These are phyloP conservation scores for Raphidocelis subcapitata DNA, from an alignment of 139 green algal genomes.

Conservation along the genomic window DNA sequence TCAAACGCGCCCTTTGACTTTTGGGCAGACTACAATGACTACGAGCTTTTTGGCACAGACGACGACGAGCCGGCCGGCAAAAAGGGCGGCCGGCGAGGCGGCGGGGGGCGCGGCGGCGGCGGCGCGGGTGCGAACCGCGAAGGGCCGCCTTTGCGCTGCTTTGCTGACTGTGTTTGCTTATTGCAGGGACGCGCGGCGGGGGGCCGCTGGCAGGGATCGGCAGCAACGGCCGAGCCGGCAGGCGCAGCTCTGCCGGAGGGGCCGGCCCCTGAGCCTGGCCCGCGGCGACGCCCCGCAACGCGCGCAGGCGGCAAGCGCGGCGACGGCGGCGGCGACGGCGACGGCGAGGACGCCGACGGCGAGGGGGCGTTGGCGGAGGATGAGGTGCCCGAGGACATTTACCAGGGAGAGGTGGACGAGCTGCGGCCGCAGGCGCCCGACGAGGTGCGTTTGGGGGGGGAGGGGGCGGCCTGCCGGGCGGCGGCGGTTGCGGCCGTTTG, in stretches of 20 bases:
- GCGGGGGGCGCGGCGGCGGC: neutral
- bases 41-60: too few relatives aligned
- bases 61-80: too few relatives aligned
- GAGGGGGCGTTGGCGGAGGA: conserved; percentile 13
- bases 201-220: too few relatives aligned
- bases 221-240: too few relatives aligned
- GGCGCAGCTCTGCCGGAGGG: too few relatives aligned
- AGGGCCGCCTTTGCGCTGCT: neutral
- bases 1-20: too few relatives aligned
- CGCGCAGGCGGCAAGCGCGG: neutral
- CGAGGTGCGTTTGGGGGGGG: conserved; percentile 1
- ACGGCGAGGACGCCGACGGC: neutral
- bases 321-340: conserved; percentile 2
- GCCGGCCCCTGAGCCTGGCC: too few relatives aligned
- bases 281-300: too few relatives aligned
- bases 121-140: neutral
- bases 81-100: conserved; percentile 1
- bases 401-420: conserved; percentile 29
- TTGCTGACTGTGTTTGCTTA: too few relatives aligned
- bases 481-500: neutral
- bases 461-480: neutral
- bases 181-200: too few relatives aligned
- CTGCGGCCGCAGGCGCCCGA: conserved; percentile 8
- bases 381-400: conserved; percentile 30
- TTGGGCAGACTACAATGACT: too few relatives aligned